Base-by-base conservation (phyloP, 441 rosid genomes). In the Viola pubescens region DNA sequence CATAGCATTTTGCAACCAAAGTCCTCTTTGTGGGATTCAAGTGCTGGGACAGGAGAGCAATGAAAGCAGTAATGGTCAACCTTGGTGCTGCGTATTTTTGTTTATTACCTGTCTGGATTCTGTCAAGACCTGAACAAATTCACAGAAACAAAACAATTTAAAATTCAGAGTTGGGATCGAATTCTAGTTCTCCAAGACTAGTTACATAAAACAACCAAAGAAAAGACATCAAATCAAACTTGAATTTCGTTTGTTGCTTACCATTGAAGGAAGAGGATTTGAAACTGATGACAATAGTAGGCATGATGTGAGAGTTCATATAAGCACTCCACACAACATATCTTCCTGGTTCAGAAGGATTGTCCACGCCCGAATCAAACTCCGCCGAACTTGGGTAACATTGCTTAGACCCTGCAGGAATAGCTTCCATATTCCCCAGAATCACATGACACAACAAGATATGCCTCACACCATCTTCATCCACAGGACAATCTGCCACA, bases 311-410 rank as follows among this genome's bases (percentile, higher is more conserved):
- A 54, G 58, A 38, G 13, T 54, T 54, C 58, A 54, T 54, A 45
- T 37, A 37, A 54, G 58, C 45, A 54, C 11, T 12, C 58, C 58
- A 54, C 44, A 54, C 58, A 40, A 54, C 45, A 2, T 37, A 54
- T 39, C 45, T 54, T 7, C 26, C 40, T 2, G 58, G 58, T 7
- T 5, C 11, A n/a, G 10, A 16, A 7, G 40, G 34, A 13, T 54
- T 12, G 34, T 54, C 58, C 14, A 54, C 58, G 2, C 58, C 58
- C 3, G 46, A 39, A 11, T 54, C 58, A 40, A 38, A 54, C 46
- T 54, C 46, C 37, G 3, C 26, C 5, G 58, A 54, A n/a, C 58
- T 54, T 39, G 58, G 45, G 14, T 54, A 12, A 3, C 1, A 11
- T 38, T 54, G 58, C 45, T 54, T 39, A 3, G 58, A 54, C 7